Conservation (phyloP, 75 land plant species). For the Azolla pinnata region DNA sequence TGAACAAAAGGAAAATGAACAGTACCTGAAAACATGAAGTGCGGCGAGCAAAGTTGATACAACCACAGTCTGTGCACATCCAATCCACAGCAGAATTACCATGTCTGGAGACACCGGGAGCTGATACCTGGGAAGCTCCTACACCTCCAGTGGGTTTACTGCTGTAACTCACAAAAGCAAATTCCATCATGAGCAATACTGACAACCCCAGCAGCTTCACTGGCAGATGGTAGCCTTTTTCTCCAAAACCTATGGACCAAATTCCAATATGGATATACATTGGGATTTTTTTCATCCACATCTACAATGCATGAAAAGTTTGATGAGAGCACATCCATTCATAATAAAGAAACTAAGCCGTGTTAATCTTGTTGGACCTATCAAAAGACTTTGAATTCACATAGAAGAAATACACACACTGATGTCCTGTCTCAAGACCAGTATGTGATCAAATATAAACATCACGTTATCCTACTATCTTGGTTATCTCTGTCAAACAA, state of each 20-base stretch:
- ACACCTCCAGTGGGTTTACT: constrained; percentile 93
- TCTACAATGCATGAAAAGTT: constrained; percentile 4
- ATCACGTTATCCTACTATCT: too few species aligned
- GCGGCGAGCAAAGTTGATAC: constrained; percentile 94
- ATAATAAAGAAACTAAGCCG: too few species aligned
- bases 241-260: too few species aligned
- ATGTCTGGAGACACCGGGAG: constrained; percentile 1
- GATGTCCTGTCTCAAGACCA: too few species aligned
- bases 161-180: constrained; percentile 41
- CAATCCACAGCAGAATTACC: constrained; percentile 47
- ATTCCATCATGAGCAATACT: constrained; percentile 1
- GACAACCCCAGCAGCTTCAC: constrained; percentile 1
- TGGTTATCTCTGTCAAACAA: constrained; percentile 5
- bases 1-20: background rate
- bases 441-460: too few species aligned
- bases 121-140: constrained; percentile 30
- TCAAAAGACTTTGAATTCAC: too few species aligned
- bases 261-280: background rate
- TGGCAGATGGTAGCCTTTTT: constrained; percentile 4
- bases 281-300: too few species aligned
- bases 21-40: constrained; percentile 84
- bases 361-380: too few species aligned
- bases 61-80: constrained; percentile 97
- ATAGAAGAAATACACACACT: too few species aligned
- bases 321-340: too few species aligned